Evolutionary conservation across 208 protist species (phyloP).

Genomic region (Wallacemonas rigidus): DNA sequence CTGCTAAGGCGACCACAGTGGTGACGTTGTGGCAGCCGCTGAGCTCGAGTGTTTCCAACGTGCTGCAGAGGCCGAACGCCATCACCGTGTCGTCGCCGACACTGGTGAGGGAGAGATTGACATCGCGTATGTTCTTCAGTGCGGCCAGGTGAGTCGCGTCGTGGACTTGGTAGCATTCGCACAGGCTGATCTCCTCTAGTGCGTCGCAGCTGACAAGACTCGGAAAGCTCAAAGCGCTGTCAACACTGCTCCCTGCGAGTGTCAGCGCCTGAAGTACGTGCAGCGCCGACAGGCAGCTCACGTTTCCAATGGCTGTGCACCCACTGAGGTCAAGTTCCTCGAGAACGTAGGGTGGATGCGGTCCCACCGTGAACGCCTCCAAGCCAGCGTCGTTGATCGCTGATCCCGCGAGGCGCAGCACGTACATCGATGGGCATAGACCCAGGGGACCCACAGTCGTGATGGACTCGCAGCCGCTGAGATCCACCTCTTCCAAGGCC

Average conservation of each 20-base stretch:
- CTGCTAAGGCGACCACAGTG: conserved; percentile 10
- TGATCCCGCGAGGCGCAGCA: conserved; percentile 16
- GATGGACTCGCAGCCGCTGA: conserved; percentile 41
- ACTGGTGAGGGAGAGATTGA: conserved; percentile 31
- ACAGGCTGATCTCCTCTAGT: conserved; percentile 28
- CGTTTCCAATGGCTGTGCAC: conserved; percentile 30
- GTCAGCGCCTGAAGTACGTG: conserved; percentile 25
- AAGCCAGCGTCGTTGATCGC: conserved; percentile 24
- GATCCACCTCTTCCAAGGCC: conserved; percentile 33
- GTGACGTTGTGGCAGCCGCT: conserved; percentile 31
- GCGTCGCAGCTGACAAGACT: conserved; percentile 10
- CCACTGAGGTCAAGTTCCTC: conserved; percentile 31
- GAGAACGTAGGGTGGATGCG: conserved; percentile 16
- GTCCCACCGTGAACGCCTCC: conserved; percentile 11
- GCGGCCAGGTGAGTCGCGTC: conserved; percentile 31
- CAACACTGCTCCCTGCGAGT: conserved; percentile 32
- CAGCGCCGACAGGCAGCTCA: conserved; percentile 23
- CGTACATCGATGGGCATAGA: conserved; percentile 21
- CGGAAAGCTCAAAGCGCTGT: conserved; percentile 22
- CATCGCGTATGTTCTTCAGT: conserved; percentile 27
- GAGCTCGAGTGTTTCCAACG: conserved; percentile 34
- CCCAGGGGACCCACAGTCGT: conserved; percentile 30
- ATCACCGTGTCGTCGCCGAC: conserved; percentile 35
- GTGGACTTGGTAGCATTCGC: conserved; percentile 33
- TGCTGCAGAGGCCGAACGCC: conserved; percentile 30